A percentile compares a stretch with the other conserved stretches of the same genome.
phyloP scores from a whole-genome alignment of 2,329 filamentous ascomycete species.

The Calonectria crousiana region DNA sequence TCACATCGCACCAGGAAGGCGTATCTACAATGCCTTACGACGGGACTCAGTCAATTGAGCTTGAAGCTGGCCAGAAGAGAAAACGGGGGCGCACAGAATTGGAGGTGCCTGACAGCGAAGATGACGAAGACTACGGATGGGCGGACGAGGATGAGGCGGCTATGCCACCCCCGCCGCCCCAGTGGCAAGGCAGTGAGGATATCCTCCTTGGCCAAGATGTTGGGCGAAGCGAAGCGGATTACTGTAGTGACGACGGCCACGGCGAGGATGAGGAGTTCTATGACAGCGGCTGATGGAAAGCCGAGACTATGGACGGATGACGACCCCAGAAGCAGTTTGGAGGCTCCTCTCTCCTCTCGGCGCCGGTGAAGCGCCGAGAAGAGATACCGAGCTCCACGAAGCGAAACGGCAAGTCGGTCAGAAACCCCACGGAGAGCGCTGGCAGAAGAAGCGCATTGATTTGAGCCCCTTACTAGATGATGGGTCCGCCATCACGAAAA shows the following conservation, averaged over 20 bases:
- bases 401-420: slow-evolving; percentile 32
- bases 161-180: slow-evolving; percentile 70
- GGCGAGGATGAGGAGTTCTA: slow-evolving; percentile 35
- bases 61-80: slow-evolving; percentile 66
- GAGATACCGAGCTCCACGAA: slow-evolving; percentile 33
- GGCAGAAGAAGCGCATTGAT: slow-evolving; percentile 25
- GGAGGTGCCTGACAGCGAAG: slow-evolving; percentile 72
- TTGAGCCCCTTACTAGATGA: slow-evolving; percentile 37
- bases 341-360: slow-evolving; percentile 39
- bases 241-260: slow-evolving; percentile 32
- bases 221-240: slow-evolving; percentile 53
- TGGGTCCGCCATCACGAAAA: slow-evolving; percentile 36
- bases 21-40: slow-evolving; percentile 57
- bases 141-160: slow-evolving; percentile 73
- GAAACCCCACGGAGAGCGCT: slow-evolving; percentile 35
- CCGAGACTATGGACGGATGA: slow-evolving; percentile 34
- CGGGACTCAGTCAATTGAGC: slow-evolving; percentile 49
- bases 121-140: slow-evolving; percentile 81
- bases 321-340: slow-evolving; percentile 30
- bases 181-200: slow-evolving; percentile 77
- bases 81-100: slow-evolving; percentile 71
- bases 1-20: slow-evolving; percentile 55
- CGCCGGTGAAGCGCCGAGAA: slow-evolving; percentile 49
- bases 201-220: slow-evolving; percentile 65
- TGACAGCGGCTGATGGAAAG: slow-evolving; percentile 36